These are phyloP conservation scores for Calocera viscosa DNA, from an alignment of 768 basidiomycete genomes.

Conservation along the genomic window DNA sequence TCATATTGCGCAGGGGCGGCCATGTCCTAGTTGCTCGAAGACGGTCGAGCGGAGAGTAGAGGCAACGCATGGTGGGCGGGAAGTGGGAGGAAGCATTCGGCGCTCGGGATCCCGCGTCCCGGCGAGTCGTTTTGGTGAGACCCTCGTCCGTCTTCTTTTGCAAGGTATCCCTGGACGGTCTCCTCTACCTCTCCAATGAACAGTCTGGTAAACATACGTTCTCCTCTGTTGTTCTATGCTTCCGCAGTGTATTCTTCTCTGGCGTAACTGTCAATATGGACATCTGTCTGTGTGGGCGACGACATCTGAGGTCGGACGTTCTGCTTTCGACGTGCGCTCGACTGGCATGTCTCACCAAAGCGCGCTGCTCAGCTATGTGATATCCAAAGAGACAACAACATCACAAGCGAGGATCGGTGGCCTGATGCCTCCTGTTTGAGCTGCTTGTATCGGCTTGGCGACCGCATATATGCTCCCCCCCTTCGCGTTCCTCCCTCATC, in stretches of 20 bases:
- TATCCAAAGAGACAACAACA: not conserved
- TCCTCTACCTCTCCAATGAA: too few species aligned
- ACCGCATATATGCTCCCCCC: not conserved
- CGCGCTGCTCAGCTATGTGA: not conserved
- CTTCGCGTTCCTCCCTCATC: conserved; percentile 4
- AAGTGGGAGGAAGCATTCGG: not conserved
- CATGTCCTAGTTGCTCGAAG: not conserved
- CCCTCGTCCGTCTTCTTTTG: too few species aligned
- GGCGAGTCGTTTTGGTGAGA: too few species aligned
- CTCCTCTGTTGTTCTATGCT: too few species aligned
- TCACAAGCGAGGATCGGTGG: not conserved
- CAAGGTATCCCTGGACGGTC: too few species aligned
- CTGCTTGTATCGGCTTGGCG: not conserved
- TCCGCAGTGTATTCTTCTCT: too few species aligned
- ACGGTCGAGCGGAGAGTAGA: not conserved
- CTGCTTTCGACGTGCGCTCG: not conserved
- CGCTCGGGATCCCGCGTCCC: not conserved
- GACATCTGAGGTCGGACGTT: too few species aligned
- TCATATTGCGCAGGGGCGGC: not conserved
- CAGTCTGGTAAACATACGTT: too few species aligned
- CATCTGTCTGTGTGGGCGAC: too few species aligned
- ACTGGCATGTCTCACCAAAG: not conserved
- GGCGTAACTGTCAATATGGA: too few species aligned
- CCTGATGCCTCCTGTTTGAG: not conserved
- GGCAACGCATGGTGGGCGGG: not conserved